Conservation (phyloP, 768 basidiomycete species). For the Lactarius hengduanensis region DNA sequence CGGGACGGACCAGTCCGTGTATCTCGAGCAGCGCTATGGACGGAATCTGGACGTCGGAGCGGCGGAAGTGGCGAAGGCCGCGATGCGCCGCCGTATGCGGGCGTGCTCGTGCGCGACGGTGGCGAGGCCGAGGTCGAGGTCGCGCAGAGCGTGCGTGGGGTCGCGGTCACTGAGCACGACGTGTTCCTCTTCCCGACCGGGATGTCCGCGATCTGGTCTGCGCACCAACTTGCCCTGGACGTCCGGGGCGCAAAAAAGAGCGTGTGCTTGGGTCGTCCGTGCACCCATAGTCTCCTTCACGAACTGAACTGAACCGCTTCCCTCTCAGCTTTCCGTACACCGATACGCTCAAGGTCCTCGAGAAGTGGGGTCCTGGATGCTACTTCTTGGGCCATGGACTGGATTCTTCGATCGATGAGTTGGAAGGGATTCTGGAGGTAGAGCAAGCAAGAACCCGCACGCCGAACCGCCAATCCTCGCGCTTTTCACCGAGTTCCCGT, state of each 20-base stretch:
- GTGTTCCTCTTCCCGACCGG: conserved; percentile 87
- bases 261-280: conserved; percentile 83
- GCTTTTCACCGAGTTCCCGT: conserved; percentile 87
- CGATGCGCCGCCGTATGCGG: conserved; percentile 88
- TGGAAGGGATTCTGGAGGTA: conserved; percentile 60
- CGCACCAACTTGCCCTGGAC: conserved; percentile 68
- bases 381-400: conserved; percentile 84
- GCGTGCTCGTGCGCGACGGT: conserved; percentile 68
- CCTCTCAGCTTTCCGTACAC: conserved; percentile 82
- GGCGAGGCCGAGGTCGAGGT: conserved; percentile 47
- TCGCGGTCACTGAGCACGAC: conserved; percentile 77
- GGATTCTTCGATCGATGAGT: conserved; percentile 68
- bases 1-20: conserved; percentile 61
- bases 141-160: conserved; percentile 65
- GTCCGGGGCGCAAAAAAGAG: conserved; percentile 68
- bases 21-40: conserved; percentile 94
- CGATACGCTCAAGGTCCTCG: conserved; percentile 89
- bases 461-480: conserved; percentile 67
- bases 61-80: conserved; percentile 79
- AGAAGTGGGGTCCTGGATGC: conserved; percentile 96
- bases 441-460: conserved; percentile 42
- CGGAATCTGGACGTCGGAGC: conserved; percentile 78
- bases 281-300: neutral
- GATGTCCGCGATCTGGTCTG: conserved; percentile 94
- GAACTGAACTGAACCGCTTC: neutral